phyloP scores from a whole-genome alignment of 2,329 filamentous ascomycete genomes.

The Fusarium continuum region DNA sequence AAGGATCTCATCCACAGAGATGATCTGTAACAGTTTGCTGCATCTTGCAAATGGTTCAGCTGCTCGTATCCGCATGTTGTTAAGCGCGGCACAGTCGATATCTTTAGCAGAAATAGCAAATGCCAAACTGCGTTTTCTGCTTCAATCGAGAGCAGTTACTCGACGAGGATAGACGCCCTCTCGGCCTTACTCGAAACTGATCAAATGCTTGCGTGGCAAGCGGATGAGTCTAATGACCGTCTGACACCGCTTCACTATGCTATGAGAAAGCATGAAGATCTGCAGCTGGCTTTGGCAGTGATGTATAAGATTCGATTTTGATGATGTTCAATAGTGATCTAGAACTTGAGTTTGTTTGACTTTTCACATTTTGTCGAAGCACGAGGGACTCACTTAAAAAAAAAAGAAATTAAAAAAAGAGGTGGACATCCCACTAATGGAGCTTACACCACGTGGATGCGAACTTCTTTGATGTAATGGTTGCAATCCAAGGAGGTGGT shows the following conservation, averaged over 20 bases:
- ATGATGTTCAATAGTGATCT: background rate
- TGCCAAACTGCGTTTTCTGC: background rate
- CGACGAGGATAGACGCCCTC: too few relatives aligned
- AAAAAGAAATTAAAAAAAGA: too few relatives aligned
- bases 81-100: rapidly evolving
- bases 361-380: too few relatives aligned
- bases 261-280: rapidly evolving
- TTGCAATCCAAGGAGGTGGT: too few relatives aligned
- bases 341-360: too few relatives aligned
- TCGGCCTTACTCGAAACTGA: background rate
- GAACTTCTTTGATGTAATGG: background rate
- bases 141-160: too few relatives aligned
- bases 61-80: rapidly evolving
- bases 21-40: rapidly evolving
- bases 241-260: background rate
- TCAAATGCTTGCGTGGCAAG: background rate
- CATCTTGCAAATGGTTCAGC: background rate
- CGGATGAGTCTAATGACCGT: rapidly evolving
- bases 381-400: too few relatives aligned
- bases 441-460: background rate
- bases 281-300: rapidly evolving
- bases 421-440: background rate
- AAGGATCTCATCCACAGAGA: background rate
- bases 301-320: background rate
- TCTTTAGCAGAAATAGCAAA: background rate